Evolutionary conservation across 371 early-diverging fungal species (phyloP).

Genomic region (Mortierella polycephala): DNA sequence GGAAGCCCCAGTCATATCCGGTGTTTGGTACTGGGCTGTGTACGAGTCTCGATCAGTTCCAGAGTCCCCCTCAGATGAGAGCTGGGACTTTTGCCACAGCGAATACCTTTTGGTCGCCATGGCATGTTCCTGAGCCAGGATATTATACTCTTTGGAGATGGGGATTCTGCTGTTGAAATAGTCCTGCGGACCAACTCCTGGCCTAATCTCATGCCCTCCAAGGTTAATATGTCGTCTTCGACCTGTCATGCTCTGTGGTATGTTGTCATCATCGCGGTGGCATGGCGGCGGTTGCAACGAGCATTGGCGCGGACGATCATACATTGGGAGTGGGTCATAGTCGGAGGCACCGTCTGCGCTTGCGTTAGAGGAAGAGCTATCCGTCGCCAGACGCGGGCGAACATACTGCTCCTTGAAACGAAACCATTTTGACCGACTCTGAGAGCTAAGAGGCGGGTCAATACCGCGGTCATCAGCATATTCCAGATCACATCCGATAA

Average conservation of each 20-base stretch:
- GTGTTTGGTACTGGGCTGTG: conserved; percentile 3
- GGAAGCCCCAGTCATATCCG: conserved; percentile 11
- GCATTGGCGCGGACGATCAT: not conserved
- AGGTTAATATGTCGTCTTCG: not conserved
- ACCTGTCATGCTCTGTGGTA: not conserved
- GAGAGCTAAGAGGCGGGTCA: not conserved
- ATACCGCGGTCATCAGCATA: not conserved
- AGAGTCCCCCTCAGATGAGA: conserved; percentile 23
- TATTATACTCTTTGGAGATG: not conserved
- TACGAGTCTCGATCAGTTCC: conserved; percentile 26
- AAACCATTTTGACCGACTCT: conserved; percentile 3
- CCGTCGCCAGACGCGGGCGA: not conserved
- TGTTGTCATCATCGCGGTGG: not conserved
- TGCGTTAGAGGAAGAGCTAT: not conserved
- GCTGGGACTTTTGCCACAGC: conserved; percentile 32
- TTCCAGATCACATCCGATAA: not conserved
- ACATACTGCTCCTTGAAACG: not conserved
- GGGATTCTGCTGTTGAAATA: not conserved
- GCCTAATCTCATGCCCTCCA: not conserved
- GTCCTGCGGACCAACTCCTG: not conserved
- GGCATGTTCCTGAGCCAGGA: not conserved
- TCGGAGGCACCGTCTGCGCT: not conserved
- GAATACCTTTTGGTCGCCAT: conserved; percentile 2
- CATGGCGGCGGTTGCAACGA: not conserved
- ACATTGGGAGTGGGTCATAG: not conserved